phyloP scores from a whole-genome alignment of 805 yeast genomes.

The Zygosaccharomyces pseudorouxii region DNA sequence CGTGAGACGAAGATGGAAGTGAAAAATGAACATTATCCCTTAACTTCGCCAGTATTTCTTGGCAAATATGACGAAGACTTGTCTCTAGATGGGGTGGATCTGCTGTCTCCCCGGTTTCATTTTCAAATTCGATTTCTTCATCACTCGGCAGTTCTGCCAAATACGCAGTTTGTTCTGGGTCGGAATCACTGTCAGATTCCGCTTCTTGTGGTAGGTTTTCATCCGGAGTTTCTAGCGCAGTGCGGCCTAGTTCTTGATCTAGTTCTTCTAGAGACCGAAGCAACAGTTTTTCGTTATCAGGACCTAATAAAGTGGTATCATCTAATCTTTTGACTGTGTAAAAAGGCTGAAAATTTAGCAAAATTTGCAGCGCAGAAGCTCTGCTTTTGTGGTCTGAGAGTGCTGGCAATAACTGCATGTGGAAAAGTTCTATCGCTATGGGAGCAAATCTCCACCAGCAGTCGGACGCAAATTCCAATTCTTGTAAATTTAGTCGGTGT shows the following conservation, averaged over 20 bases:
- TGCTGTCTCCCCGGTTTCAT: conserved; percentile 7
- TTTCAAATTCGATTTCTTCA: conserved; percentile 15
- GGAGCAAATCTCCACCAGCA: conserved; percentile 20
- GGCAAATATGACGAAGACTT: neutral
- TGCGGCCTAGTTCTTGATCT: neutral
- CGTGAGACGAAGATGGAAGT: neutral
- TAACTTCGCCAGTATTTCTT: conserved; percentile 1
- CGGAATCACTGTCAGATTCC: conserved; percentile 14
- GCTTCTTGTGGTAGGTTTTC: neutral
- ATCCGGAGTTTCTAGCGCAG: neutral
- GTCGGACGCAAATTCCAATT: conserved; percentile 11
- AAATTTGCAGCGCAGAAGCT: neutral
- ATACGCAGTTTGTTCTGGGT: conserved; percentile 24
- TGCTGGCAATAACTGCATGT: conserved; percentile 8
- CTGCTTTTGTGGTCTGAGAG: neutral
- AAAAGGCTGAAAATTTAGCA: conserved; percentile 2
- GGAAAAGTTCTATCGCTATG: conserved; percentile 3
- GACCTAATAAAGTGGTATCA: neutral
- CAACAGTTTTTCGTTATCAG: neutral
- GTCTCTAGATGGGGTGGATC: neutral
- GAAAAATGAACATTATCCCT: neutral
- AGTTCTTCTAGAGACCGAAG: neutral
- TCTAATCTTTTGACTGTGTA: neutral
- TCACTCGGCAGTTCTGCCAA: conserved; percentile 19
- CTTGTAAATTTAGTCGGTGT: neutral